Conservation (phyloP, 495 filamentous ascomycete species). For the Hypoxylon rickii region DNA sequence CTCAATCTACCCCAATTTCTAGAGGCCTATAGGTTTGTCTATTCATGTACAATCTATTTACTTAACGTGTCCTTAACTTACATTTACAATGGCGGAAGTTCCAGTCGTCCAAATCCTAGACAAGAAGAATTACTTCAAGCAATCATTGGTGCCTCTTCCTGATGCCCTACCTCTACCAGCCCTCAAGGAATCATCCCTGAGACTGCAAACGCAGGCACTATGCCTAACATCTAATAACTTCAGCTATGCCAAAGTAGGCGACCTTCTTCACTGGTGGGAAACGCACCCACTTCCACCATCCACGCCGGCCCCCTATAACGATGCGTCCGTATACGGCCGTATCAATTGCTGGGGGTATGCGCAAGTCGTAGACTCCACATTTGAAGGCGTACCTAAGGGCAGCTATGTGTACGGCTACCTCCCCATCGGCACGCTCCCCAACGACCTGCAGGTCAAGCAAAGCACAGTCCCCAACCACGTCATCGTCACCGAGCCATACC, state of each 20-base stretch:
- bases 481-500: slow-evolving; percentile 43
- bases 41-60: neutral
- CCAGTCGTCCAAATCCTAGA: slow-evolving; percentile 42
- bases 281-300: slow-evolving; percentile 41
- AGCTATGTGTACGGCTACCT: slow-evolving; percentile 46
- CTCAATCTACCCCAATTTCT: no score
- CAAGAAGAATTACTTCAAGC: slow-evolving; percentile 43
- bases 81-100: slow-evolving; percentile 21
- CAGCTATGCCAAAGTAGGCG: slow-evolving; percentile 56
- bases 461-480: slow-evolving; percentile 48
- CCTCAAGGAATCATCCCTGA: slow-evolving; percentile 42
- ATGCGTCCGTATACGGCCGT: slow-evolving; percentile 53
- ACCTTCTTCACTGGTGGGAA: slow-evolving; percentile 55
- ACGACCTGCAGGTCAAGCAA: slow-evolving; percentile 36
- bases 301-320: slow-evolving; percentile 58
- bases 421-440: slow-evolving; percentile 45
- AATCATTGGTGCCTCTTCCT: slow-evolving; percentile 39
- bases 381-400: slow-evolving; percentile 37
- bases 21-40: neutral
- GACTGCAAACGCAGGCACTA: slow-evolving; percentile 50
- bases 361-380: slow-evolving; percentile 53
- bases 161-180: slow-evolving; percentile 33
- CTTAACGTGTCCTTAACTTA: neutral
- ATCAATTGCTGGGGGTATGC: slow-evolving; percentile 63
- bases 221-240: slow-evolving; percentile 61